Evolutionary conservation across 2,329 filamentous ascomycete genomes (phyloP).

Genomic region (Paradendryphiella salina): DNA sequence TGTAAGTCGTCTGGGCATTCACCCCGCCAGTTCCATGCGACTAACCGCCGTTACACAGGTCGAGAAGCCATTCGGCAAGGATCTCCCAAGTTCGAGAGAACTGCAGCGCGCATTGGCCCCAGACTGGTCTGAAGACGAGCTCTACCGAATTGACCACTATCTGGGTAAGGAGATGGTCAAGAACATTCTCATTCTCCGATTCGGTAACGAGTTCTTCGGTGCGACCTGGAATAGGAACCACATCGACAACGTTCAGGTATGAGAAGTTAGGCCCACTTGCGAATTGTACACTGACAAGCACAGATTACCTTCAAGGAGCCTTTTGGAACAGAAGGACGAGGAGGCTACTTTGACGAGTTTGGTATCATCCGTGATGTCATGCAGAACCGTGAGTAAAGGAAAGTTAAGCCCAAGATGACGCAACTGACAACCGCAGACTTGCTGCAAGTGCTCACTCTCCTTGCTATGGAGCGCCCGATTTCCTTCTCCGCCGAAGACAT

Average conservation of each 20-base stretch:
- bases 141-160: constrained; percentile 99
- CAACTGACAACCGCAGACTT: constrained; percentile 60
- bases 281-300: constrained; percentile 14
- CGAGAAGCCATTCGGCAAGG: constrained; percentile 99
- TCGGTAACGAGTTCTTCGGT: constrained; percentile 98
- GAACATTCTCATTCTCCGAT: constrained; percentile 96
- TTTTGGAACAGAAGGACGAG: constrained; percentile 95
- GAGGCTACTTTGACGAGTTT: constrained; percentile 99
- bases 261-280: constrained; percentile 3
- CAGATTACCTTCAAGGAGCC: constrained; percentile 98
- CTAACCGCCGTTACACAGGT: constrained; percentile 61
- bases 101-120: constrained; percentile 93
- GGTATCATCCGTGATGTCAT: constrained; percentile 99
- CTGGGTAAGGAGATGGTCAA: constrained; percentile 99
- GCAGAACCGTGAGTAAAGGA: constrained; percentile 75
- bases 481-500: constrained; percentile 98
- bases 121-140: constrained; percentile 98
- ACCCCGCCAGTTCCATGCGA: constrained; percentile 6
- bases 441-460: constrained; percentile 90
- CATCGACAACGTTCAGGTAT: constrained; percentile 92
- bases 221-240: constrained; percentile 99
- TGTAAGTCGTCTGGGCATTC: constrained; percentile 58
- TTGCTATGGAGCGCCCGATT: constrained; percentile 97
- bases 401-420: neutral
- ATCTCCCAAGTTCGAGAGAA: constrained; percentile 89